A percentile compares a stretch with the other conserved stretches of the same genome.
Conservation (phyloP, 1,284 basidiomycete species). For the Entoloma clypeatum region DNA sequence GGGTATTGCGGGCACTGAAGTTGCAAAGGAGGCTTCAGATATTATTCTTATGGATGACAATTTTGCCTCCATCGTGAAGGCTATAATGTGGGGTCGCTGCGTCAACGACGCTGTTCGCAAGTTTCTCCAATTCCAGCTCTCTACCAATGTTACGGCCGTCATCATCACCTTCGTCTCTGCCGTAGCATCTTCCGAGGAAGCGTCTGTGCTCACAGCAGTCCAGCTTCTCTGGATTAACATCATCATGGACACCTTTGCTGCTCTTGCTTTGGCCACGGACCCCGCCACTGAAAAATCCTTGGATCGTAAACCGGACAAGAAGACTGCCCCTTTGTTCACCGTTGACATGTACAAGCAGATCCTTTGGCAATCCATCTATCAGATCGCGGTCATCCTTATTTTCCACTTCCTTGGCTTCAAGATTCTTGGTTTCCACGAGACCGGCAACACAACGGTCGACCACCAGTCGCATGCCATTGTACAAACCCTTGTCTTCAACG, state of each 20-base stretch:
- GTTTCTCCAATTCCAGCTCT: slow-evolving; percentile 98
- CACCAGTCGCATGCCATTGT: slow-evolving; percentile 52
- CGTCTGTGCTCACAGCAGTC: slow-evolving; percentile 89
- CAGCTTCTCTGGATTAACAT: slow-evolving; percentile 97
- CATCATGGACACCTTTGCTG: slow-evolving; percentile 98
- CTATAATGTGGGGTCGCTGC: slow-evolving; percentile 98
- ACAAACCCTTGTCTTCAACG: slow-evolving; percentile 91
- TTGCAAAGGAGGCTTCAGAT: slow-evolving; percentile 98
- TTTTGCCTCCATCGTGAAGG: slow-evolving; percentile 93
- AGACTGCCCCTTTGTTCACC: slow-evolving; percentile 84
- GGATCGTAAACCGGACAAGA: slow-evolving; percentile 87
- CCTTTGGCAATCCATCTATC: slow-evolving; percentile 84
- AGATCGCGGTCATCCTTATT: slow-evolving; percentile 79
- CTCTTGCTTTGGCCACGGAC: slow-evolving; percentile 94
- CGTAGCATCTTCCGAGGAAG: slow-evolving; percentile 72
- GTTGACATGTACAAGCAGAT: slow-evolving; percentile 97
- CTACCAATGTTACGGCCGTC: slow-evolving; percentile 94
- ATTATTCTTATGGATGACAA: slow-evolving; percentile 99
- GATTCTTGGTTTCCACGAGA: slow-evolving; percentile 64
- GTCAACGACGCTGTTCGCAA: slow-evolving; percentile 98
- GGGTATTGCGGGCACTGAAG: slow-evolving; percentile 98
- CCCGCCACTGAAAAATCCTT: slow-evolving; percentile 82
- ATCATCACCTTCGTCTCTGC: slow-evolving; percentile 92
- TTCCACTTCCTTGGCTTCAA: slow-evolving; percentile 82
- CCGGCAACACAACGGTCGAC: slow-evolving; percentile 27